Percentiles rank a stretch among this genome's conserved stretches.
Conservation (phyloP, 805 yeast genomes). For the Kluyveromyces starmeri region DNA sequence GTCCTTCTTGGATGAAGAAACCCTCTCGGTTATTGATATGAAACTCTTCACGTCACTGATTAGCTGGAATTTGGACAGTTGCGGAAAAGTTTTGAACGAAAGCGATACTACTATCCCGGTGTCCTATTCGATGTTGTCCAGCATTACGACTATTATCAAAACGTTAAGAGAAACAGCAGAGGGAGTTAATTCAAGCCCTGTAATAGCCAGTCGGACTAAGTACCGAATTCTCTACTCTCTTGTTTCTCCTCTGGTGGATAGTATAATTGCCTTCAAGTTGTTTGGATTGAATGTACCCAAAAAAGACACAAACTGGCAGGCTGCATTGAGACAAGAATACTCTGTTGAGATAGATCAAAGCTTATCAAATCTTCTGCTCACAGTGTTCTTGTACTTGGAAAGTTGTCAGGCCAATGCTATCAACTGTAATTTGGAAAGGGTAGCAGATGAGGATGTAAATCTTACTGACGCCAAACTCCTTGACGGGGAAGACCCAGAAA, state of each 20-base stretch:
- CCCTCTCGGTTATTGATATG: constrained; percentile 16
- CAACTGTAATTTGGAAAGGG: constrained; percentile 16
- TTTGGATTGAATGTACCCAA: constrained; percentile 23
- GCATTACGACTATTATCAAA: constrained; percentile 9
- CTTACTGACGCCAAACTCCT: constrained; percentile 13
- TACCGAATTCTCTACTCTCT: constrained; percentile 3
- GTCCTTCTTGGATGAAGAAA: constrained; percentile 8
- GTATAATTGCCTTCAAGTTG: constrained; percentile 19
- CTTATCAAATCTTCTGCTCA: constrained; percentile 8
- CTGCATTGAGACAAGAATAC: constrained; percentile 11
- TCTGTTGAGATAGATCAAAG: constrained; percentile 11
- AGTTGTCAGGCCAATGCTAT: constrained; percentile 17
- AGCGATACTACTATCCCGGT: constrained; percentile 4
- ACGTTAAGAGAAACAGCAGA: too few relatives aligned
- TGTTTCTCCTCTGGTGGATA: constrained; percentile 18
- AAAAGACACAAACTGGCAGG: constrained; percentile 17
- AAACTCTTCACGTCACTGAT: constrained; percentile 19
- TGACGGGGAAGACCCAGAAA: constrained; percentile 13
- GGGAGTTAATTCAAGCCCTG: constrained; percentile 6
- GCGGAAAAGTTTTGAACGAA: constrained; percentile 19
- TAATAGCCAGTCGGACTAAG: not conserved
- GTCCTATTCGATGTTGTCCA: constrained; percentile 4
- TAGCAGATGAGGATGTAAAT: constrained; percentile 22
- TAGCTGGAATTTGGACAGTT: constrained; percentile 24
- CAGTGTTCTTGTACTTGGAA: constrained; percentile 22